These are phyloP conservation scores for Monosporascus cannonballus DNA, from an alignment of 2,329 filamentous ascomycete genomes.

Conservation along the genomic window DNA sequence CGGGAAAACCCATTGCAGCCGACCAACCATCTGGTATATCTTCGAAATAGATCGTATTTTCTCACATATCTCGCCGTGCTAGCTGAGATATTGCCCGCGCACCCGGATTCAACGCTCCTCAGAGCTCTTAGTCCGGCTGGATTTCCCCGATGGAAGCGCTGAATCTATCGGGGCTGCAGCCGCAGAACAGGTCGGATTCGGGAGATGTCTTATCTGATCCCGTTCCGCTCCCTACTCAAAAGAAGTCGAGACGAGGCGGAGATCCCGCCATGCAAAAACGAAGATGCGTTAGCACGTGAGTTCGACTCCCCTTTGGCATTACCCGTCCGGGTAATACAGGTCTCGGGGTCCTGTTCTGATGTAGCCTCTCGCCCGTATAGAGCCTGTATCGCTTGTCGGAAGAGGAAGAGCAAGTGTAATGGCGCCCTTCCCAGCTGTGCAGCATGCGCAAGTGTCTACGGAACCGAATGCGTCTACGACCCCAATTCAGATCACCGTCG, in stretches of 20 bases:
- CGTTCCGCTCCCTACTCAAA: constrained; percentile 29
- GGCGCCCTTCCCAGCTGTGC: constrained; percentile 87
- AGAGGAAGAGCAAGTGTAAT: constrained; percentile 83
- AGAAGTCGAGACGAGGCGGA: constrained; percentile 44
- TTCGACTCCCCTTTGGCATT: constrained; percentile 8
- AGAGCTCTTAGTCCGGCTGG: constrained; percentile 2
- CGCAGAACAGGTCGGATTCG: constrained; percentile 10
- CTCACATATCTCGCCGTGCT: neutral
- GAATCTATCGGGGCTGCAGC: constrained; percentile 15
- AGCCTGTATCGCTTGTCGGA: constrained; percentile 73
- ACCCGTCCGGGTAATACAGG: neutral
- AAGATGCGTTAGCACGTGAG: constrained; percentile 67
- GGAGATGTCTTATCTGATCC: constrained; percentile 10
- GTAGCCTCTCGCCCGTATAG: constrained; percentile 2
- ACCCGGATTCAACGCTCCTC: neutral
- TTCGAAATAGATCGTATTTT: neutral
- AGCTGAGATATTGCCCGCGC: neutral
- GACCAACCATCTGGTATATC: neutral
- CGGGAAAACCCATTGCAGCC: neutral
- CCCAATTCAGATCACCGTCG: constrained; percentile 92
- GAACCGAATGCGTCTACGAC: constrained; percentile 87
- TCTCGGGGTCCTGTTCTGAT: neutral
- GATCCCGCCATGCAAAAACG: constrained; percentile 54
- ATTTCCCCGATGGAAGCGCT: constrained; percentile 18
- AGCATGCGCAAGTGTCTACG: constrained; percentile 92